Base-by-base conservation (phyloP, 345 rosid genomes). In the Lepidium aucheri region DNA sequence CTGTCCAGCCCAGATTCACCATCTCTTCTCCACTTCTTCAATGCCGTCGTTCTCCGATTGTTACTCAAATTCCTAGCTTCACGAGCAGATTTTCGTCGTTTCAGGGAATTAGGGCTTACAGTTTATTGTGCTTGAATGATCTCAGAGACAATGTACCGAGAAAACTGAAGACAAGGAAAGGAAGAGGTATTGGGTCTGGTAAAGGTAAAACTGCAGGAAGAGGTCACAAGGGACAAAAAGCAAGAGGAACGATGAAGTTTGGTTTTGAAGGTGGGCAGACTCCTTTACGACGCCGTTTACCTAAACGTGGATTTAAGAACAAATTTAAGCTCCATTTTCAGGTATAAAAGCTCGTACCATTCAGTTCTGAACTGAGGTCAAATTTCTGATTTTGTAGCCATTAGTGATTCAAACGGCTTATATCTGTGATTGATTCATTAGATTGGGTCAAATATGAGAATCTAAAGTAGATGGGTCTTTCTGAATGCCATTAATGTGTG, bases 211-310 rank as follows among this genome's bases (percentile, higher is more conserved):
- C 99, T 40, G 97, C 96, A 1, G 97, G 97, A 43, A 78, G 97
- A 63, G 97, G 99, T 53, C 99, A 94, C 68, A 94, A 94, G 79
- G 97, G 97, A 0, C 99, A 94, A 81, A 90, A 80, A 63, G 97
- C 97, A 1, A 80, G 98, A 73, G 96, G 96, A 22, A 81, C 86
- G 13, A 74, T 81, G 74, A 90, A 88, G 79, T 84, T 88, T 56
- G 98, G 98, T 8, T 93, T 93, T 57, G 98, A 90, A 82, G 98
- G 98, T 57, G 98, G 98, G 0, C 98, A 93, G 76, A 90, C 98
- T 3, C 98, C 98, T 0, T 39, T 93, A 80, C 91, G 98, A 12
- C 88, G 98, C 1, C 85, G 97, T 13, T 35, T 90, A 68, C 98
- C 98, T 0, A 93, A 93, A 74, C 81, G 98, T 53, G 98, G 98